Evolutionary conservation across 2,329 filamentous ascomycete genomes (phyloP).

Genomic region (Orbilia ellipsospora): DNA sequence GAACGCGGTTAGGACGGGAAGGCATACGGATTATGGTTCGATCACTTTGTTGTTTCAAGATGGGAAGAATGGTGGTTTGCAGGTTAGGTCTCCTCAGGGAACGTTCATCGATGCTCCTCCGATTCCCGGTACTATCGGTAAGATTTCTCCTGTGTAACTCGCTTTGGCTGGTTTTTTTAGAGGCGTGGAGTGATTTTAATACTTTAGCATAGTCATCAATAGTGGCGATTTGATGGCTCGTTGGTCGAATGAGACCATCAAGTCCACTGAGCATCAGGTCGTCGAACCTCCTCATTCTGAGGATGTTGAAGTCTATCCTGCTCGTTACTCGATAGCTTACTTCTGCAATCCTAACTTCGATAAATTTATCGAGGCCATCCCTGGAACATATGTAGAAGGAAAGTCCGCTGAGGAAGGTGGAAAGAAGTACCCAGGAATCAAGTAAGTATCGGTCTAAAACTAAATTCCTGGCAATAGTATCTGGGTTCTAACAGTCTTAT

Average conservation of each 20-base stretch:
- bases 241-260: conserved; percentile 92
- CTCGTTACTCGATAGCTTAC: conserved; percentile 89
- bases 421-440: conserved; percentile 83
- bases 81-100: conserved; percentile 76
- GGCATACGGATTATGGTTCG: conserved; percentile 76
- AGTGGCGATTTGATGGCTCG: conserved; percentile 85
- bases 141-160: neutral
- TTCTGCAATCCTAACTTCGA: conserved; percentile 90
- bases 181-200: neutral
- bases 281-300: conserved; percentile 78
- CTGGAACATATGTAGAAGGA: conserved; percentile 73
- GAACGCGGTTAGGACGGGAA: conserved; percentile 78
- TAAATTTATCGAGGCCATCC: conserved; percentile 80
- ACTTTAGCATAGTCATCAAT: conserved; percentile 76
- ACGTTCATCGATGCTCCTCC: conserved; percentile 85
- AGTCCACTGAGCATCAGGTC: conserved; percentile 88
- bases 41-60: conserved; percentile 74
- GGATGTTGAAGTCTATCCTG: conserved; percentile 71
- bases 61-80: conserved; percentile 66
- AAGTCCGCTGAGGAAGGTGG: conserved; percentile 66
- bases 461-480: neutral
- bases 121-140: conserved; percentile 72
- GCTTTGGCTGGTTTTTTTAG: neutral
- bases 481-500: conserved; percentile 12
- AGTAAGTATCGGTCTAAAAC: conserved; percentile 59